Percentiles rank a stretch among this genome's conserved stretches.
Conservation (phyloP, 495 filamentous ascomycete genomes). For the Penicillium coprophilum region DNA sequence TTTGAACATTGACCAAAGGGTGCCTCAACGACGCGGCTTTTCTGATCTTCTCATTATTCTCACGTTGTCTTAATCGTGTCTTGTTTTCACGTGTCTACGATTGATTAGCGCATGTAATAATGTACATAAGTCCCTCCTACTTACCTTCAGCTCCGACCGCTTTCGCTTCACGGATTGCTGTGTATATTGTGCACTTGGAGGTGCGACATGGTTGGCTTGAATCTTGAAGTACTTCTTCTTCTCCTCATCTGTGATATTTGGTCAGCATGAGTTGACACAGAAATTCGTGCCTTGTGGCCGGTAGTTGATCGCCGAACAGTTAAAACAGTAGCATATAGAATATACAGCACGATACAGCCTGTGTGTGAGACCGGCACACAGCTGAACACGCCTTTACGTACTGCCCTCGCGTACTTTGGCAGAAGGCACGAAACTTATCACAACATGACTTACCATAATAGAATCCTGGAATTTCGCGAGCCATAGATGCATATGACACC, state of each 20-base stretch:
- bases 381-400: background rate
- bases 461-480: slow-evolving; percentile 50
- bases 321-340: background rate
- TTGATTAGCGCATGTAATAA: slow-evolving; percentile 9
- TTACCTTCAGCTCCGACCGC: slow-evolving; percentile 39
- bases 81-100: slow-evolving; percentile 33
- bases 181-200: slow-evolving; percentile 46
- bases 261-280: background rate
- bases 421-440: background rate
- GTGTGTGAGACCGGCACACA: background rate
- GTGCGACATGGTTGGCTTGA: slow-evolving; percentile 48
- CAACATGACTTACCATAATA: slow-evolving; percentile 42
- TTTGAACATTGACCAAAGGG: slow-evolving; percentile 27
- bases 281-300: background rate
- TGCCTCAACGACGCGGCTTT: slow-evolving; percentile 31
- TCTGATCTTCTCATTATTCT: slow-evolving; percentile 36
- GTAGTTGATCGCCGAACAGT: background rate
- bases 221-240: slow-evolving; percentile 62
- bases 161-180: slow-evolving; percentile 46
- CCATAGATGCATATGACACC: slow-evolving; percentile 35
- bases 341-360: background rate
- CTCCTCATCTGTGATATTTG: slow-evolving; percentile 38
- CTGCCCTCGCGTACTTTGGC: background rate
- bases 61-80: slow-evolving; percentile 27
- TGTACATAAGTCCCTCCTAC: background rate